These are phyloP conservation scores for Zygotorulaspora sp. DNA, from an alignment of 805 yeast genomes.

Conservation along the genomic window DNA sequence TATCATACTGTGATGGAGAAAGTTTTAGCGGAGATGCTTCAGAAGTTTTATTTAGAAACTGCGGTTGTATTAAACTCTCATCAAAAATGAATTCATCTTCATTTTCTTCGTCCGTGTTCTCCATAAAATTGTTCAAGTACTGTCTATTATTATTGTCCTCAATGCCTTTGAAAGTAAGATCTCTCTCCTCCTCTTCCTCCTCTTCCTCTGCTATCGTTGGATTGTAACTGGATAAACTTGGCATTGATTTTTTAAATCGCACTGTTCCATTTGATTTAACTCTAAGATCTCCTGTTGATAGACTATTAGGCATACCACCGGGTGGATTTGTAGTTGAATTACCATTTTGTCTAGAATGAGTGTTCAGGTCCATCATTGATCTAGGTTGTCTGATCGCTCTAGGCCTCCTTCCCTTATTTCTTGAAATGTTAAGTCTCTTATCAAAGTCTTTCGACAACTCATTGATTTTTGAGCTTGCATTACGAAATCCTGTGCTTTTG, in stretches of 20 bases:
- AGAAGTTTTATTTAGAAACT: constrained; percentile 21
- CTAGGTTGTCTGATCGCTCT: constrained; percentile 27
- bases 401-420: constrained; percentile 4
- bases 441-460: constrained; percentile 19
- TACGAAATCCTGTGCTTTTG: constrained; percentile 1
- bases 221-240: constrained; percentile 18
- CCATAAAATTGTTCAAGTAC: constrained; percentile 14
- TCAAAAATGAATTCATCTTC: constrained; percentile 25
- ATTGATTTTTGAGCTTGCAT: constrained; percentile 1
- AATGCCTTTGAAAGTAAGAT: constrained; percentile 1
- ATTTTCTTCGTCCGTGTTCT: constrained; percentile 16
- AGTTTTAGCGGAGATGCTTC: constrained; percentile 18
- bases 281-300: constrained; percentile 28
- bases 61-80: constrained; percentile 27
- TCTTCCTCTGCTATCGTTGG: constrained; percentile 18
- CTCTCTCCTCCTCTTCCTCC: constrained; percentile 5
- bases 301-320: constrained; percentile 22
- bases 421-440: constrained; percentile 12
- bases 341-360: constrained; percentile 11
- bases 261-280: constrained; percentile 19
- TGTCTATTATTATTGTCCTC: constrained; percentile 2
- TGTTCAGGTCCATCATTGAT: constrained; percentile 32
- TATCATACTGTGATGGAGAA: constrained; percentile 29
- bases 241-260: constrained; percentile 31
- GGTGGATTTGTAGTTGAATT: not conserved